Base-by-base conservation (phyloP, 2,329 filamentous ascomycete species). In the Xylaria sp. region DNA sequence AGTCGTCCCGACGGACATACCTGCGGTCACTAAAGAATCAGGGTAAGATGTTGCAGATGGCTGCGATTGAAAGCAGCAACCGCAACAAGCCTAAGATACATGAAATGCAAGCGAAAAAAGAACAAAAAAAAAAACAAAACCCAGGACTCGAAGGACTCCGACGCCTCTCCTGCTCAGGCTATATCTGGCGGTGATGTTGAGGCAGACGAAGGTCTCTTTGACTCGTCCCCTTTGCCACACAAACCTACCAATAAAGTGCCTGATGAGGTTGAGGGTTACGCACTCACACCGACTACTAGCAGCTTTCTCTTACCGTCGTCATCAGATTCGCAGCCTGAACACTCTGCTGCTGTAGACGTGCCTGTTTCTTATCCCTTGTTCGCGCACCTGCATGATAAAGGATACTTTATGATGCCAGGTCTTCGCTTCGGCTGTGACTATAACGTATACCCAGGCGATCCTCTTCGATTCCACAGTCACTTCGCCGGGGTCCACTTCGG, bases 351-450 rank as follows among this genome's bases (percentile, higher is more conserved):
- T n/a, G 58, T 71, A 56, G 62, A 70, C 7, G 65, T 70, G 0
- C 76, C 82, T 2, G 74, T 76, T 16, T 86, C 85, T 1, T 92
- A 91, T 67, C 85, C 90, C 2, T 78, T 97, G 19, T 96, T 91
- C 75, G 85, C 84, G 42, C 87, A 94, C 71, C 79, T 99, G 30
- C 90, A 97, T 70, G 79, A 82, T 6, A 80, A 83, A 16, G 90
- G 89, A 54, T 97, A 93, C 76, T 97, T 89, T 76, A 86, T 94
- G 70, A 92, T 92, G 57, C 94, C 94, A 1, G 94, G 94, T 7
- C 81, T 99, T 55, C 90, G 94, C 30, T 99, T 99, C 70, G 94
- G 94, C 30, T 95, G 92, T 68, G 86, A 94, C 70, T 97, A 96
- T 75, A 91, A 92, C 67, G 91, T 95, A 4, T 99, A 99, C 69